Base-by-base conservation (phyloP, 306 rosid genomes). In the Sechiopsis laciniata region DNA sequence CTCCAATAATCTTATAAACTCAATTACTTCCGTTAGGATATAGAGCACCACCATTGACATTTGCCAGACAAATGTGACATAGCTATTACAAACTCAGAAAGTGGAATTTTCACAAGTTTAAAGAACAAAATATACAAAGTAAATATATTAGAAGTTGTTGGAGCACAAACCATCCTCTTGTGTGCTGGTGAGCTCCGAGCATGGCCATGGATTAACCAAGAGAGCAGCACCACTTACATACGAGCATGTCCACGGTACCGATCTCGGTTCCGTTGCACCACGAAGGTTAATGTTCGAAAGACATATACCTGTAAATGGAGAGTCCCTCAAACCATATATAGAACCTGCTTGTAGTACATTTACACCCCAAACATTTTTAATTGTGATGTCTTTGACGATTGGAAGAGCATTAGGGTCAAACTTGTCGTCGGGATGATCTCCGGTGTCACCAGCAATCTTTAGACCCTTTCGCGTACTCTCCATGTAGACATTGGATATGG, bases 301-400 rank as follows among this genome's bases (percentile, higher is more conserved):
- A 71, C 97, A 93, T 78, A 93, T 83, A 37, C 89, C 91, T 7
- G 90, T 87, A 52, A 93, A 90, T 4, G 94, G 96, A 19, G 97
- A 81, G 66, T 75, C 56, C 72, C 9, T 86, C 59, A 90, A 56
- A 72, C 98, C 98, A 20, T 72, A 77, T 32, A 89, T 84, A 50
- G 88, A 69, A 53, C 98, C 97, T 9, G 98, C 95, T 52, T 90
- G 96, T 75, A 64, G 85, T 76, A 90, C 87, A 69, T 85, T 88
- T 26, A 75, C 81, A 7, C 97, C 95, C 96, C 96, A 82, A 6
- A 90, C 86, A 42, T 90, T 88, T 78, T 74, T 87, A 3, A 94
- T 55, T 1, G 83, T 82, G 77, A 90, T 78, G 29, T 79, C 97
- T 78, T 75, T 86, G 1, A 94, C 98, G 1, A 90, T 45, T 0